Evolutionary conservation across 306 rosid species (phyloP).

Genomic region (Quercus gilva): DNA sequence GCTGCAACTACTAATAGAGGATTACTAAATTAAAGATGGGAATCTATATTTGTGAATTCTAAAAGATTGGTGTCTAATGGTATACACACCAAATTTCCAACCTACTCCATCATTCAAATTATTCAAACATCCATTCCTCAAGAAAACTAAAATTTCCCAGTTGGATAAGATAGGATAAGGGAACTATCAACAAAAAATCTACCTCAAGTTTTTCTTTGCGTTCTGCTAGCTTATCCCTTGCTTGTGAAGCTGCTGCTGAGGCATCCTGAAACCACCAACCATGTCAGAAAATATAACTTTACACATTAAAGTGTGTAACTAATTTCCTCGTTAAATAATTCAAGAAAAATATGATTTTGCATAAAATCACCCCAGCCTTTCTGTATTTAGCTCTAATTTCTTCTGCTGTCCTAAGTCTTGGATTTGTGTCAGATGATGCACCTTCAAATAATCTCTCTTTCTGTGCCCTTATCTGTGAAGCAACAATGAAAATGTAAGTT

Average conservation of each 20-base stretch:
- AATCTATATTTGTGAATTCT: not conserved
- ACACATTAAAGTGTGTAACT: constrained; percentile 13
- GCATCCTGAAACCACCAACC: constrained; percentile 64
- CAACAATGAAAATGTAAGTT: constrained; percentile 19
- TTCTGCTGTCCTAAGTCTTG: constrained; percentile 68
- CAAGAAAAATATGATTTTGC: not conserved
- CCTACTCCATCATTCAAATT: not conserved
- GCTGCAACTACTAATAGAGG: not conserved
- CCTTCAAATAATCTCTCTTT: constrained; percentile 61
- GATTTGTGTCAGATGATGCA: constrained; percentile 39
- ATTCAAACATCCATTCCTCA: not conserved
- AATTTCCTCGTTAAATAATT: constrained; percentile 32
- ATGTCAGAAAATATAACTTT: constrained; percentile 26
- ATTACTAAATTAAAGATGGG: not conserved
- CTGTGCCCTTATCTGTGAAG: constrained; percentile 56
- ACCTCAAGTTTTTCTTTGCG: constrained; percentile 85
- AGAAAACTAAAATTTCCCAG: not conserved
- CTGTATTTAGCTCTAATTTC: constrained; percentile 90
- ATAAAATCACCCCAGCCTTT: constrained; percentile 39
- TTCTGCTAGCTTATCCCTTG: constrained; percentile 72
- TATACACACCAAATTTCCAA: not conserved
- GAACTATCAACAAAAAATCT: constrained; percentile 14
- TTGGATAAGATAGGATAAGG: not conserved
- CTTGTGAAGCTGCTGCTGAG: constrained; percentile 65
- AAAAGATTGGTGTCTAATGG: not conserved